These are phyloP conservation scores for Coemansia sp. DNA, from an alignment of 192 early-diverging fungal species.

Conservation along the genomic window DNA sequence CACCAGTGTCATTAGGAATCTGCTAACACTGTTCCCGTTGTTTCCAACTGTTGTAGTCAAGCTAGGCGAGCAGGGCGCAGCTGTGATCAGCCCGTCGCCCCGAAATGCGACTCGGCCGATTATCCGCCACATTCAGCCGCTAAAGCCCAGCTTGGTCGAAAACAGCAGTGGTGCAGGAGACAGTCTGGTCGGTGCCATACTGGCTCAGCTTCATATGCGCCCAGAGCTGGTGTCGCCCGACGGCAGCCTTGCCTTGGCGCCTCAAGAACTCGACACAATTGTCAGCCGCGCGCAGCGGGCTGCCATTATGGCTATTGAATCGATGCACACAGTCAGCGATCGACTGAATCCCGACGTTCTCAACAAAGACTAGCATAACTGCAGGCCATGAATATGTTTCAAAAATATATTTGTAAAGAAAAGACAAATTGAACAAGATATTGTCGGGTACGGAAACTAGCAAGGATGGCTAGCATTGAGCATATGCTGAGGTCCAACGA, in stretches of 20 bases:
- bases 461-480: not conserved
- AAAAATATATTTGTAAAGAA: too few species aligned
- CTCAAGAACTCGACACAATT: conserved; percentile 21
- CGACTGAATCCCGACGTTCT: conserved; percentile 20
- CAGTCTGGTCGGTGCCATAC: conserved; percentile 69
- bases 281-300: conserved; percentile 40
- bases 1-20: conserved; percentile 14
- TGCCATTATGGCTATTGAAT: conserved; percentile 40
- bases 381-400: too few species aligned
- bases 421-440: too few species aligned
- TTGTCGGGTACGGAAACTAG: not conserved
- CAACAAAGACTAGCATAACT: conserved; percentile 1
- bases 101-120: not conserved
- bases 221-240: conserved; percentile 2
- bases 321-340: conserved; percentile 27
- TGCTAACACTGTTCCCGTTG: conserved; percentile 46
- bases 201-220: conserved; percentile 44
- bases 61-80: conserved; percentile 66
- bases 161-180: conserved; percentile 50
- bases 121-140: conserved; percentile 22
- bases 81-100: conserved; percentile 32
- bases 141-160: conserved; percentile 14
- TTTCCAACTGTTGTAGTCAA: conserved; percentile 67
- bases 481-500: not conserved
- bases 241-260: conserved; percentile 7